These are phyloP conservation scores for Podospora pseudopauciseta DNA, from an alignment of 495 filamentous ascomycete genomes.

Conservation along the genomic window DNA sequence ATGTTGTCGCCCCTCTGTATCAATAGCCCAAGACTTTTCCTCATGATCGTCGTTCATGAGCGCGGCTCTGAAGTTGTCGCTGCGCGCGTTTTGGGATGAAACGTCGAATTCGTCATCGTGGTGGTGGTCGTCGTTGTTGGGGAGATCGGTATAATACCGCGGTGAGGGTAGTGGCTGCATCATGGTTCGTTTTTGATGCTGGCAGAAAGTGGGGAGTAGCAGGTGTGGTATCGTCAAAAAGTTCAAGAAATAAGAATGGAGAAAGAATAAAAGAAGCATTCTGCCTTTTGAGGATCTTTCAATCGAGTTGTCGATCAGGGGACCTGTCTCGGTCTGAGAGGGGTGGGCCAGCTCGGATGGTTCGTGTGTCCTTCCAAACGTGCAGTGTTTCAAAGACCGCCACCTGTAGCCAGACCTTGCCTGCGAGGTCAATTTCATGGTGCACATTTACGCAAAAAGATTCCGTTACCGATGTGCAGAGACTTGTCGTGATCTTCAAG, in stretches of 20 bases:
- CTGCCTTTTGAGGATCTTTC: background rate
- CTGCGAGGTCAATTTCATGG: background rate
- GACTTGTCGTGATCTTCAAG: too few relatives aligned
- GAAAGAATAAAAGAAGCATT: background rate
- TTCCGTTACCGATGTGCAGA: too few relatives aligned
- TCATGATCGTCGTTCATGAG: background rate
- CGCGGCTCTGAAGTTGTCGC: background rate
- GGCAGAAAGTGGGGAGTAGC: background rate
- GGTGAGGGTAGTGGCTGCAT: conserved; percentile 9
- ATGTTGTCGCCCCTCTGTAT: background rate
- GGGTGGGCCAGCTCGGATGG: background rate
- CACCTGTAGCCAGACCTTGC: background rate
- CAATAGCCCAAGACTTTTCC: background rate
- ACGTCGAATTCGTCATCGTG: background rate
- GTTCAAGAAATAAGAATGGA: background rate
- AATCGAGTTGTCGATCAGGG: conserved; percentile 1
- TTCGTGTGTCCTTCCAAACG: background rate
- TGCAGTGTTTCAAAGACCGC: background rate
- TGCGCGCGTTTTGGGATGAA: background rate
- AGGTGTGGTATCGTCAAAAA: background rate
- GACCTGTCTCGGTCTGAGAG: background rate
- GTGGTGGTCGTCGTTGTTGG: background rate
- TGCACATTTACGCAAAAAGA: too few relatives aligned
- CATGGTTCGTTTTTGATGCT: background rate
- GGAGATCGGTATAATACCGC: background rate